phyloP scores from a whole-genome alignment of 495 filamentous ascomycete genomes.

The Penicillium paradoxum region DNA sequence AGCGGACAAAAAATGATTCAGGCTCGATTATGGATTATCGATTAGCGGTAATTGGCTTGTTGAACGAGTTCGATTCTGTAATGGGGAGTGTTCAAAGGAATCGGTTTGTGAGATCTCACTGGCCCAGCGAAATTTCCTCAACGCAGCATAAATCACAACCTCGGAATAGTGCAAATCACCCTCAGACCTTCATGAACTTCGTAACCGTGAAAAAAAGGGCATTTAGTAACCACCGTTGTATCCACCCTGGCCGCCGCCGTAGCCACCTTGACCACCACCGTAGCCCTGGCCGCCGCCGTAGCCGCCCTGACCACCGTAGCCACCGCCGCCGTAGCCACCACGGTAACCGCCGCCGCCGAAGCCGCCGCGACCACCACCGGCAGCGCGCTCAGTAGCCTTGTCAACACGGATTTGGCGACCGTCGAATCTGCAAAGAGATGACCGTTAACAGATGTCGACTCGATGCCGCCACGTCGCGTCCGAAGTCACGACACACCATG shows the following conservation, averaged over 20 bases:
- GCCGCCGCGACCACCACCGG: constrained; percentile 31
- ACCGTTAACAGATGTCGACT: not conserved
- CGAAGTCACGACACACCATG: not conserved
- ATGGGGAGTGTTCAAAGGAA: not conserved
- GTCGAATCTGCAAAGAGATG: constrained; percentile 67
- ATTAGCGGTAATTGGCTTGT: constrained; percentile 6
- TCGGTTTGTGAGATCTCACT: not conserved
- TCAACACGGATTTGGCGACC: constrained; percentile 94
- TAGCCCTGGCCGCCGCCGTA: constrained; percentile 29
- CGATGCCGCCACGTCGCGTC: not conserved
- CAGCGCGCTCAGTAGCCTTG: constrained; percentile 77
- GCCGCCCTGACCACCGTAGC: constrained; percentile 2
- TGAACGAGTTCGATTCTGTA: constrained; percentile 8
- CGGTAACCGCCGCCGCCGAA: constrained; percentile 32
- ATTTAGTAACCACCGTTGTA: constrained; percentile 5
- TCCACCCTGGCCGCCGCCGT: not conserved
- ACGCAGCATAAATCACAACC: constrained; percentile 9
- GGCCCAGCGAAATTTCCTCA: constrained; percentile 2
- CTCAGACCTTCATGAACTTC: constrained; percentile 3
- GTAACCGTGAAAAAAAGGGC: not conserved
- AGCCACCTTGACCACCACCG: constrained; percentile 6
- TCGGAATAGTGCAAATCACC: constrained; percentile 3
- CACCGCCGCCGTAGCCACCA: constrained; percentile 7
- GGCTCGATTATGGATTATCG: constrained; percentile 9
- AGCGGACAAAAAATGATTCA: not conserved